Evolutionary conservation across 306 rosid genomes (phyloP).

Genomic region (Lablab purpureus): DNA sequence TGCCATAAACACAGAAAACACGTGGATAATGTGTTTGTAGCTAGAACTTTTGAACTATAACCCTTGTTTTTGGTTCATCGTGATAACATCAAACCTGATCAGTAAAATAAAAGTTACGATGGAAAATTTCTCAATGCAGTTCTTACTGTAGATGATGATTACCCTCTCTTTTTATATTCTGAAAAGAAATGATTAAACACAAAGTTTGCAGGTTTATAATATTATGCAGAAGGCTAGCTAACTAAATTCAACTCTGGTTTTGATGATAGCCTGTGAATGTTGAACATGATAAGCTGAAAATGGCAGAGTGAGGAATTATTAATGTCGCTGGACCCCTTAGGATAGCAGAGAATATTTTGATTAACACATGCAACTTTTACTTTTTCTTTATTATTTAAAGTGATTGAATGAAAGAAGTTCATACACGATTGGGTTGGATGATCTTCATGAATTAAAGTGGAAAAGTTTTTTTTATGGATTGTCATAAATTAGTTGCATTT

Average conservation of each 20-base stretch:
- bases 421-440: too few relatives aligned
- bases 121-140: not conserved
- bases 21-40: not conserved
- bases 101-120: not conserved
- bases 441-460: too few relatives aligned
- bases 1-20: not conserved
- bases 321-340: not conserved
- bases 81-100: not conserved
- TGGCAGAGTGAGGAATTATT: not conserved
- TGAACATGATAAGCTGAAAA: not conserved
- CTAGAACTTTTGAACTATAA: not conserved
- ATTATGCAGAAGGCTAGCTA: not conserved
- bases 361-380: not conserved
- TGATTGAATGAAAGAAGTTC: too few relatives aligned
- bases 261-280: not conserved
- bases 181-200: not conserved
- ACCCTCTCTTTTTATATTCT: not conserved
- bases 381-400: not conserved
- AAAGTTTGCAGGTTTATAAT: not conserved
- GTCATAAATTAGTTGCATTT: too few relatives aligned
- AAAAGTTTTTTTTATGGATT: too few relatives aligned
- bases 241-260: slow-evolving; percentile 8
- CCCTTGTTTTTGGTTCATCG: not conserved
- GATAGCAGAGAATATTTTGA: not conserved
- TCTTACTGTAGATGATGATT: not conserved